These are phyloP conservation scores for Cystoisospora suis DNA, from an alignment of 169 alveolate genomes.

Conservation along the genomic window DNA sequence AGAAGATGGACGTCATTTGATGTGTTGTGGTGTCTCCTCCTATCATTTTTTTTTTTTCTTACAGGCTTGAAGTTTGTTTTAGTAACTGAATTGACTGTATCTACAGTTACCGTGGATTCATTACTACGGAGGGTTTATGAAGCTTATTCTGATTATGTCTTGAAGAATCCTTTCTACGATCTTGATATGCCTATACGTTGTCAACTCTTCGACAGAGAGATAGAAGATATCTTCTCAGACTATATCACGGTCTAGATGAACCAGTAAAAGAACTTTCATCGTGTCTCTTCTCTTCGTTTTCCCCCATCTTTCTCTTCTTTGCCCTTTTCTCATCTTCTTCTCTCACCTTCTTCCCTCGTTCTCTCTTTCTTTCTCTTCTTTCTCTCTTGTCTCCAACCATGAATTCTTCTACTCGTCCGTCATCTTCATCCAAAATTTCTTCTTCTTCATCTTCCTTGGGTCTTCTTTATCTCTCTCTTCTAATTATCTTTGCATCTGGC, in stretches of 20 bases:
- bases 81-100: conserved; percentile 30
- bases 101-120: neutral
- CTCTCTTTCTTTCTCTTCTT: neutral
- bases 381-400: neutral
- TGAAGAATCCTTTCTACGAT: conserved; percentile 92
- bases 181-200: conserved; percentile 84
- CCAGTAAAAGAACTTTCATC: neutral
- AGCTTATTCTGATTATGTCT: conserved; percentile 89
- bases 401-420: neutral
- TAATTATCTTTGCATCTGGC: neutral
- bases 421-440: neutral
- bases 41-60: neutral
- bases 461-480: neutral
- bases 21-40: no score
- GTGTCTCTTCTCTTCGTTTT: no score
- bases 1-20: no score
- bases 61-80: conserved; percentile 36
- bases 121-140: conserved; percentile 87
- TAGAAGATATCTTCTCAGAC: conserved; percentile 69
- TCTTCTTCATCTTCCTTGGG: neutral
- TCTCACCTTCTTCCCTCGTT: neutral
- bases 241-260: neutral
- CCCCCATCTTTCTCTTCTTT: neutral
- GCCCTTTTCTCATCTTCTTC: neutral
- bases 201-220: conserved; percentile 74